These are phyloP conservation scores for Ceratobasidium sp. DNA, from an alignment of 1,284 basidiomycete species.

Conservation along the genomic window DNA sequence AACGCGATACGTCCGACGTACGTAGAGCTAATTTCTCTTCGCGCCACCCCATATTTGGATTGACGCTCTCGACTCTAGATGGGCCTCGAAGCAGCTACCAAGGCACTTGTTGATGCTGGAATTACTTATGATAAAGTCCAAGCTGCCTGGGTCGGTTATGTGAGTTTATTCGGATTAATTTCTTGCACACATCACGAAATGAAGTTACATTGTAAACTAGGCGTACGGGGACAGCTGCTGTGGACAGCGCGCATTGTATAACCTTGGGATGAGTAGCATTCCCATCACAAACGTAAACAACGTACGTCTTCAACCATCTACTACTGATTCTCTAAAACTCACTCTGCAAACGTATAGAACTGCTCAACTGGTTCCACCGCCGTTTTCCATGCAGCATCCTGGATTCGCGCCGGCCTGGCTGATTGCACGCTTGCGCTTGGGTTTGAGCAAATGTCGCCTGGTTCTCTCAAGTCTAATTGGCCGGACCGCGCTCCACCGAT, in stretches of 20 bases:
- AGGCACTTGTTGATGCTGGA: conserved; percentile 89
- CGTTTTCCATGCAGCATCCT: conserved; percentile 76
- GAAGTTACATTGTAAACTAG: not conserved
- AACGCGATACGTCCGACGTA: conserved; percentile 76
- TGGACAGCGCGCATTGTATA: conserved; percentile 88
- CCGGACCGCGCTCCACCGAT: conserved; percentile 77
- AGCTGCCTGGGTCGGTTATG: conserved; percentile 68
- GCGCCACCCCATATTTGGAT: not conserved
- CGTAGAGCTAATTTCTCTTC: conserved; percentile 51
- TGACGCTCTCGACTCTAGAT: conserved; percentile 63
- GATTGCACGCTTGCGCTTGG: conserved; percentile 88
- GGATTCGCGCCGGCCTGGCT: conserved; percentile 76
- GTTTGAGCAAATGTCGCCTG: conserved; percentile 89
- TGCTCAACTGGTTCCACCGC: conserved; percentile 81
- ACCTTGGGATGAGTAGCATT: conserved; percentile 86
- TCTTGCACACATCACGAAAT: not conserved
- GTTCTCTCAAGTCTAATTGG: conserved; percentile 79
- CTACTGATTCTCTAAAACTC: no score
- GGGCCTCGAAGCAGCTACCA: conserved; percentile 86
- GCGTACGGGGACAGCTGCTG: conserved; percentile 85
- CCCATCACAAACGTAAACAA: conserved; percentile 91
- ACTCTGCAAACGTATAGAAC: conserved; percentile 61
- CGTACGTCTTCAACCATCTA: no score
- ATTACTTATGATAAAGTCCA: conserved; percentile 85
- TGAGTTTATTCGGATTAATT: conserved; percentile 58